A percentile compares a stretch with the other conserved stretches of the same genome.
Conservation (phyloP, 1,284 basidiomycete genomes). For the Neonothopanus nambi region DNA sequence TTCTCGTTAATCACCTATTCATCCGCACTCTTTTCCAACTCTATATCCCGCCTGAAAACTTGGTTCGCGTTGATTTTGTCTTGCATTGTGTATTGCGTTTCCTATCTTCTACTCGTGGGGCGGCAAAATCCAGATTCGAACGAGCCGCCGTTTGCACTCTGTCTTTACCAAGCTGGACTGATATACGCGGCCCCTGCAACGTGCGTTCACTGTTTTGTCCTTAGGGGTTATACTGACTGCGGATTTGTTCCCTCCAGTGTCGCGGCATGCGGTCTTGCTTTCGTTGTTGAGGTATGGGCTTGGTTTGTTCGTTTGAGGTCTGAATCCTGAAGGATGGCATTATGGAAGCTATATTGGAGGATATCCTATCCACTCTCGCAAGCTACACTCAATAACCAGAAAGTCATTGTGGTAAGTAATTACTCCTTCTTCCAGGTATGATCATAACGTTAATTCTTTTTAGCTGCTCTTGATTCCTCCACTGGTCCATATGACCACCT, state of each 20-base stretch:
- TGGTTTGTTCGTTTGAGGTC: neutral
- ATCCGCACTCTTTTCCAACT: slow-evolving; percentile 6
- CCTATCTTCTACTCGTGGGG: slow-evolving; percentile 13
- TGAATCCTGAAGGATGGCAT: neutral
- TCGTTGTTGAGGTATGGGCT: slow-evolving; percentile 6
- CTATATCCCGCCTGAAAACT: slow-evolving; percentile 8
- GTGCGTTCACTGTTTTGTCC: neutral
- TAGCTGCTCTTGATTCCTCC: slow-evolving; percentile 5
- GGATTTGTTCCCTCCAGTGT: slow-evolving; percentile 3
- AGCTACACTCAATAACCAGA: neutral
- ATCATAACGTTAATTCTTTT: neutral
- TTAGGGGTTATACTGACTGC: neutral
- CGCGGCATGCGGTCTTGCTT: slow-evolving; percentile 2
- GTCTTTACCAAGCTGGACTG: slow-evolving; percentile 11
- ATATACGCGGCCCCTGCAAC: slow-evolving; percentile 12
- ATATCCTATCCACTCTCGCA: neutral
- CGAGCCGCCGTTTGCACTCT: slow-evolving; percentile 8
- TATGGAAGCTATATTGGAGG: slow-evolving; percentile 9
- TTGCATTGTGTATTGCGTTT: slow-evolving; percentile 9
- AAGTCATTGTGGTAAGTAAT: slow-evolving; percentile 2
- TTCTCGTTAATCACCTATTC: slow-evolving; percentile 1
- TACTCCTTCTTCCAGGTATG: neutral
- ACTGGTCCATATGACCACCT: neutral
- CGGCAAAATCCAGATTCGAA: slow-evolving; percentile 9
- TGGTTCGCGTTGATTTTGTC: slow-evolving; percentile 15